These are phyloP conservation scores for Lecanicillium sp. DNA, from an alignment of 2,329 filamentous ascomycete species.

Conservation along the genomic window DNA sequence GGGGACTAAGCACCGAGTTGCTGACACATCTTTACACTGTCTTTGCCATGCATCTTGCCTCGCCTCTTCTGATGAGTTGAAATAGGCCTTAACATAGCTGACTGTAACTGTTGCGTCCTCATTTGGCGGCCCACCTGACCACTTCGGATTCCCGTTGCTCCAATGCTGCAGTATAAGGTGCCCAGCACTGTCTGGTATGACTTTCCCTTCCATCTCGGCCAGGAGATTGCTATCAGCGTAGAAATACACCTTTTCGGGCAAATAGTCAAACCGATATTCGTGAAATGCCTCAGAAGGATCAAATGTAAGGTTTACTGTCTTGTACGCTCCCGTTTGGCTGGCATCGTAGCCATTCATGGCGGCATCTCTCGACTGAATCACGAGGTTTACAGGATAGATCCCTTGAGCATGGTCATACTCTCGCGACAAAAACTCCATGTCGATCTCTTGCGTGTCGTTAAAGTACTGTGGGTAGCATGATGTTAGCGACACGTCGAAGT, in stretches of 20 bases:
- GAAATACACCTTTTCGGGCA: conserved; percentile 53
- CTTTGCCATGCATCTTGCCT: conserved; percentile 29
- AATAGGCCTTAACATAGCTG: conserved; percentile 69
- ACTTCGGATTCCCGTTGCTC: conserved; percentile 66
- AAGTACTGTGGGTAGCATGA: conserved; percentile 46
- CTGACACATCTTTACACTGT: conserved; percentile 1
- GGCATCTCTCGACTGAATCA: conserved; percentile 61
- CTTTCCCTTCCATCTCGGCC: conserved; percentile 44
- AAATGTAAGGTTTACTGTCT: conserved; percentile 53
- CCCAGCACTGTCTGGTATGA: conserved; percentile 52
- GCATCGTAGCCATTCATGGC: conserved; percentile 54
- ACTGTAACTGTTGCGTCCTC: conserved; percentile 55
- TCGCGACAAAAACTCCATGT: conserved; percentile 68
- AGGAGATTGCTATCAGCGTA: conserved; percentile 57
- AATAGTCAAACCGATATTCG: conserved; percentile 74
- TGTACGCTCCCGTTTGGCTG: conserved; percentile 47
- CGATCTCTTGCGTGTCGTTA: conserved; percentile 73
- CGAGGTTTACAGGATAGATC: conserved; percentile 59
- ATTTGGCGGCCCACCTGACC: conserved; percentile 63
- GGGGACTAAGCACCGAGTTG: conserved; percentile 2
- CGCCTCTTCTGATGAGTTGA: conserved; percentile 54
- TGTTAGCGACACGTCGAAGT: conserved; percentile 8
- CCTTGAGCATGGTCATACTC: conserved; percentile 46
- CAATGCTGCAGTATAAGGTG: conserved; percentile 66
- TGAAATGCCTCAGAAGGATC: conserved; percentile 58